A percentile compares a stretch with the other conserved stretches of the same genome.
These are phyloP conservation scores for Maudiozyma pseudohumilis DNA, from an alignment of 805 yeast genomes.

Conservation along the genomic window DNA sequence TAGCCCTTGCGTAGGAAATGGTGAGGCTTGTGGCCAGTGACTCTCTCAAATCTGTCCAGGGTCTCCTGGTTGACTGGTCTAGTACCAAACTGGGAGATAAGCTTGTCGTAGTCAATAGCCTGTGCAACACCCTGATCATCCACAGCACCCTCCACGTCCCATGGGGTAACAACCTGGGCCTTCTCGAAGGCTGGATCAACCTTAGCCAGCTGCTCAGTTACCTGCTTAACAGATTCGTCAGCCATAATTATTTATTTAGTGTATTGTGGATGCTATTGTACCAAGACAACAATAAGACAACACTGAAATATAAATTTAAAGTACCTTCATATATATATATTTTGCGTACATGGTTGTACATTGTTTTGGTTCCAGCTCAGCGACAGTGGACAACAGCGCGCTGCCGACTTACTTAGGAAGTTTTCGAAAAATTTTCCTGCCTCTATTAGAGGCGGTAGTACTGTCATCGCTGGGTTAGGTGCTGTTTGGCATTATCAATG, in stretches of 20 bases:
- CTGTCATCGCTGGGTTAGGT: no score
- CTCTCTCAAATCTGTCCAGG: conserved; percentile 59
- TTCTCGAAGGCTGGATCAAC: conserved; percentile 12
- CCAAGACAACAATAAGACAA: no score
- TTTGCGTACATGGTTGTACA: no score
- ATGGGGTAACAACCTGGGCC: conserved; percentile 74
- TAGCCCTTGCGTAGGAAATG: conserved; percentile 82
- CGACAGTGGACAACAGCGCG: no score
- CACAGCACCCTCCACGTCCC: conserved; percentile 99
- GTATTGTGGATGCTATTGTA: no score
- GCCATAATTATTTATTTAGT: conserved; percentile 1
- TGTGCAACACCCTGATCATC: conserved; percentile 81
- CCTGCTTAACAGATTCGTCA: conserved; percentile 9
- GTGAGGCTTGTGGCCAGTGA: conserved; percentile 90
- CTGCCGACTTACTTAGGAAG: no score
- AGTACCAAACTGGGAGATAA: conserved; percentile 84
- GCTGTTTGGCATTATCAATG: no score
- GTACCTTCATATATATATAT: no score
- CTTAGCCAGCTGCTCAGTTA: conserved; percentile 14
- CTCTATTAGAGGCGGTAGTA: no score
- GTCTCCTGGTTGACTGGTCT: conserved; percentile 58
- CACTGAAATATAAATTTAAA: no score
- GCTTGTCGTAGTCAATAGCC: conserved; percentile 83
- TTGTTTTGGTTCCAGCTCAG: no score
- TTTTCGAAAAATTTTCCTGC: no score